Conservation (phyloP, 257 asterid genomes). For the Leptodermis oblonga region DNA sequence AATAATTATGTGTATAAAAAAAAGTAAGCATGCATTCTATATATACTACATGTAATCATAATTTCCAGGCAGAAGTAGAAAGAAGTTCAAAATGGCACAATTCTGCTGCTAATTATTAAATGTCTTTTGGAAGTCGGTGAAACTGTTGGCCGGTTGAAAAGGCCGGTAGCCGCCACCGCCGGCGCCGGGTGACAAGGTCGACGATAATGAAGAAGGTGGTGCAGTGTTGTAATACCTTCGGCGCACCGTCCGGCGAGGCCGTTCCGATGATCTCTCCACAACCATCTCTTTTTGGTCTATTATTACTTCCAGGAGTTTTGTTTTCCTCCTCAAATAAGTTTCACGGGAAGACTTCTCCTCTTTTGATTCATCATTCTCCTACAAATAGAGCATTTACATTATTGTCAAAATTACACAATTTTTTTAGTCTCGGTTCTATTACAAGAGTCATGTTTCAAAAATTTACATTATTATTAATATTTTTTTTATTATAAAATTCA, state of each 20-base stretch:
- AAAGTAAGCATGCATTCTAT: no score
- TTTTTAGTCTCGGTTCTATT: neutral
- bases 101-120: neutral
- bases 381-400: no score
- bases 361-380: neutral
- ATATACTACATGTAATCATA: no score
- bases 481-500: no score
- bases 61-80: no score
- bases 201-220: neutral
- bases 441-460: no score
- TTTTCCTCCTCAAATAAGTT: constrained; percentile 14
- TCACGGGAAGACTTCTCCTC: neutral
- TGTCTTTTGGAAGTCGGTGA: neutral
- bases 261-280: neutral
- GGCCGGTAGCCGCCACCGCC: neutral
- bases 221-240: constrained; percentile 14
- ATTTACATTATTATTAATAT: no score
- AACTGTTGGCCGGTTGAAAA: neutral
- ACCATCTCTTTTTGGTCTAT: constrained; percentile 7
- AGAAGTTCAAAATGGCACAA: neutral
- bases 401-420: no score
- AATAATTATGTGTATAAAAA: no score
- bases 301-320: constrained; percentile 5
- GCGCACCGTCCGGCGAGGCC: constrained; percentile 13
- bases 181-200: no score